Evolutionary conservation across 352 stramenopile genomes (phyloP).

Genomic region (Aphanomyces invadans): DNA sequence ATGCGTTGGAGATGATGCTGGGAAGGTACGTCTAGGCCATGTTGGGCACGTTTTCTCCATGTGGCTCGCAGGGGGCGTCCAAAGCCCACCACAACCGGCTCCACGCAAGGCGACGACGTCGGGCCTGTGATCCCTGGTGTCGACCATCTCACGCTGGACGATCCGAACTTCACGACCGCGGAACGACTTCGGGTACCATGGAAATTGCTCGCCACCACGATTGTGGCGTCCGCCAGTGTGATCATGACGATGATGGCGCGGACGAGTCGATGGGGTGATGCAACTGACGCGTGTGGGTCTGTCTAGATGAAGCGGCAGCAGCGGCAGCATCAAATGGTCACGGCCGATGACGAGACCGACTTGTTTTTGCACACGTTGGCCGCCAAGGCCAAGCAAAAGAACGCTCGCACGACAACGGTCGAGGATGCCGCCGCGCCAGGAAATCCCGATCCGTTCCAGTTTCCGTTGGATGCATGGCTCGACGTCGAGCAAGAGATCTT

Average conservation of each 20-base stretch:
- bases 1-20: conserved; percentile 12
- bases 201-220: too few species aligned
- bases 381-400: conserved; percentile 12
- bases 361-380: conserved; percentile 10
- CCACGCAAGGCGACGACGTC: too few species aligned
- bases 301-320: conserved; percentile 23
- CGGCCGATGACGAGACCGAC: conserved; percentile 13
- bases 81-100: too few species aligned
- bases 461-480: conserved; percentile 23
- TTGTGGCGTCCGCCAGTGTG: neutral
- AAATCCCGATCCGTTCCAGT: conserved; percentile 16
- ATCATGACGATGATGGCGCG: too few species aligned
- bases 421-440: neutral
- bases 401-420: neutral
- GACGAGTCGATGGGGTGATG: too few species aligned
- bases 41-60: neutral
- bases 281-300: neutral
- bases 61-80: too few species aligned
- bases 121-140: too few species aligned
- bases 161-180: conserved; percentile 4
- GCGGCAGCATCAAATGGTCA: conserved; percentile 11
- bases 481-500: conserved; percentile 20
- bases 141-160: neutral
- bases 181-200: conserved; percentile 11
- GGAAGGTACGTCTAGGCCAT: conserved; percentile 1